A percentile compares a stretch with the other conserved stretches of the same genome.
Evolutionary conservation across 2,329 filamentous ascomycete genomes (phyloP).

Genomic region (Colletotrichum tropicicola): DNA sequence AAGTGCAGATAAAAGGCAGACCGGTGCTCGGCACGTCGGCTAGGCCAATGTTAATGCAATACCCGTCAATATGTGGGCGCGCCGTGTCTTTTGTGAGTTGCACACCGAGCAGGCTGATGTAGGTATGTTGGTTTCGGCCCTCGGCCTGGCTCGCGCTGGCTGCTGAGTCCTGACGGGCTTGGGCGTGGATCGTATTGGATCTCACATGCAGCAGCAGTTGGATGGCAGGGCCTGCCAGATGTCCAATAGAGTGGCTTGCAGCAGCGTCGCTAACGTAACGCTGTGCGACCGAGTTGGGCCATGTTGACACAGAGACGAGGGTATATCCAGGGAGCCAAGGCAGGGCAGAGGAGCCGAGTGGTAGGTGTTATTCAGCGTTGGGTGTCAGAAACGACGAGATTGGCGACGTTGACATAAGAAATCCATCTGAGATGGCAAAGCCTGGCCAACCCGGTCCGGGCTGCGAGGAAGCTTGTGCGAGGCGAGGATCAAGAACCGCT

Average conservation of each 20-base stretch:
- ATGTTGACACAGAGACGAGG: slow-evolving; percentile 1
- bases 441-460: slow-evolving; percentile 3
- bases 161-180: neutral
- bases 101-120: neutral
- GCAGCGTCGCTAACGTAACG: slow-evolving; percentile 16
- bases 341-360: neutral
- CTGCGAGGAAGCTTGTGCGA: neutral
- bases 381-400: neutral
- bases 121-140: neutral
- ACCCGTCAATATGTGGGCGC: neutral
- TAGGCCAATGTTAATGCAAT: slow-evolving; percentile 22
- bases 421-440: neutral
- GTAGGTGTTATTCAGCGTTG: neutral
- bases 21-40: slow-evolving; percentile 12
- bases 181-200: slow-evolving; percentile 24
- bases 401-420: slow-evolving; percentile 19
- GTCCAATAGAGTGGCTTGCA: slow-evolving; percentile 22
- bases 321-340: neutral
- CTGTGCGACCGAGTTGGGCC: slow-evolving; percentile 10
- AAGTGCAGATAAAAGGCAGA: slow-evolving; percentile 8
- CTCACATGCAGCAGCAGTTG: slow-evolving; percentile 21
- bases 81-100: neutral
- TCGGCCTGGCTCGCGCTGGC: slow-evolving; percentile 5
- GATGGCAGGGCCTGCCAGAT: slow-evolving; percentile 4
- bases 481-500: neutral